Evolutionary conservation across 192 early-diverging fungal genomes (phyloP), one percentile per base, ranked within the genome.

Genomic region (Kappamyces sp.): DNA sequence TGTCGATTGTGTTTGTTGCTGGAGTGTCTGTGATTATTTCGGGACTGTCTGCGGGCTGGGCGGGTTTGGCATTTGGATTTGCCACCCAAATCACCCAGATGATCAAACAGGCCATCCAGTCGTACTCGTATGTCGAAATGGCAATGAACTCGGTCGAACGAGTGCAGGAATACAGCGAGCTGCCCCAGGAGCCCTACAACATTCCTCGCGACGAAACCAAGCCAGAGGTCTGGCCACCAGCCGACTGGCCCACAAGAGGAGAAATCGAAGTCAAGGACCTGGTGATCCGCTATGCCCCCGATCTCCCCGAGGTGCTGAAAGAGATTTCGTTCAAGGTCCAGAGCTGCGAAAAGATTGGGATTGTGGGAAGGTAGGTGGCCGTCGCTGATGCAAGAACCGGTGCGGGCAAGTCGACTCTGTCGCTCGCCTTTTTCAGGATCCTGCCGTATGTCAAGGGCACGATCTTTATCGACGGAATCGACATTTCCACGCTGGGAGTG

Each of bases 161-260:
- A 51, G 62, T 66, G n/a, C 49, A 69, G 29, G 91, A 96, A 71
- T 98, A 96, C 61, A 54, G 88, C 54, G 47, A 71, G 4, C 59
- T 95, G 29, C 86, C 87, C 22, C 87, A 92, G 62, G 94, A 98
- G 49, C 77, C 85, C 0, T 64, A 46, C 40, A 67, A 69, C 36
- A 53, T 61, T 15, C 69, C 69, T 5, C 73, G 73, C 4, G 73
- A 75, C 63, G 66, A 76, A 36, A 75, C 47, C 39, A 43, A 64
- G 2, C 47, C 75, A 15, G 52, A 69, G 29, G 32, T 37, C 5
- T 76, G 69, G 15, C 89, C 88, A 0, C 37, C 64, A 8, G 2
- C 12, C 1, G 34, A 59, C 33, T 72, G 70, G 70, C 70, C 70
- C 29, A 6, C 15, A 14, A 34, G 55, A 34, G 67, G 65, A 36